phyloP scores from a whole-genome alignment of 352 stramenopile species.

The Phytophthora podocarpi region DNA sequence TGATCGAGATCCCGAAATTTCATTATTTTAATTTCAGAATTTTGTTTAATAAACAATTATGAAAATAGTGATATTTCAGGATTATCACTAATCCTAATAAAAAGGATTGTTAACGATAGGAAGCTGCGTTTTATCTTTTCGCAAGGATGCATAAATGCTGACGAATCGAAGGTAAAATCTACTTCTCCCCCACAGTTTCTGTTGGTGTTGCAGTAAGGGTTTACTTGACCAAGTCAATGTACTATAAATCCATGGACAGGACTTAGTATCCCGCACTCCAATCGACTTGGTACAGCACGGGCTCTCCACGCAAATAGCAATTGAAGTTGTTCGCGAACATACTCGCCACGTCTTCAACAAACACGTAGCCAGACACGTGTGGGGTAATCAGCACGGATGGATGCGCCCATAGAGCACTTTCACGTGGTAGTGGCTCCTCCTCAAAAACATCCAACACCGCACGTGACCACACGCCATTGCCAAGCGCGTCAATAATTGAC shows the following conservation, averaged over 20 bases:
- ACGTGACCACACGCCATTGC: slow-evolving; percentile 54
- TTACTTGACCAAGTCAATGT: too few relatives aligned
- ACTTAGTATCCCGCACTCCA: slow-evolving; percentile 38
- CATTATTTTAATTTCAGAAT: too few relatives aligned
- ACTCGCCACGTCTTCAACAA: slow-evolving; percentile 71
- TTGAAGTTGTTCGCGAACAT: slow-evolving; percentile 74
- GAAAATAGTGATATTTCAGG: too few relatives aligned
- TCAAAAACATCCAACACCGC: slow-evolving; percentile 69
- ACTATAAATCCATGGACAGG: background rate
- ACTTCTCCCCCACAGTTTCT: too few relatives aligned
- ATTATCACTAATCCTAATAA: too few relatives aligned
- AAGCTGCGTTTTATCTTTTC: too few relatives aligned
- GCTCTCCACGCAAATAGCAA: slow-evolving; percentile 30
- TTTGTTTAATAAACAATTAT: too few relatives aligned
- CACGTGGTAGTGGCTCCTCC: slow-evolving; percentile 43
- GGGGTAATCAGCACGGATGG: slow-evolving; percentile 72
- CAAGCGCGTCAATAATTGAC: slow-evolving; percentile 63
- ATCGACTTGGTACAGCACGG: slow-evolving; percentile 38
- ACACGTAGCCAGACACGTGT: slow-evolving; percentile 78
- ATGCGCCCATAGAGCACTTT: slow-evolving; percentile 69
- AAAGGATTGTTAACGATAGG: too few relatives aligned
- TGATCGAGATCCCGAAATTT: too few relatives aligned
- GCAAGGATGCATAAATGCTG: too few relatives aligned
- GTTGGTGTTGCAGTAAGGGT: too few relatives aligned
- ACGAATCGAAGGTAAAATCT: too few relatives aligned